Conservation (phyloP, 2,329 filamentous ascomycete species). For the Fusarium udum region DNA sequence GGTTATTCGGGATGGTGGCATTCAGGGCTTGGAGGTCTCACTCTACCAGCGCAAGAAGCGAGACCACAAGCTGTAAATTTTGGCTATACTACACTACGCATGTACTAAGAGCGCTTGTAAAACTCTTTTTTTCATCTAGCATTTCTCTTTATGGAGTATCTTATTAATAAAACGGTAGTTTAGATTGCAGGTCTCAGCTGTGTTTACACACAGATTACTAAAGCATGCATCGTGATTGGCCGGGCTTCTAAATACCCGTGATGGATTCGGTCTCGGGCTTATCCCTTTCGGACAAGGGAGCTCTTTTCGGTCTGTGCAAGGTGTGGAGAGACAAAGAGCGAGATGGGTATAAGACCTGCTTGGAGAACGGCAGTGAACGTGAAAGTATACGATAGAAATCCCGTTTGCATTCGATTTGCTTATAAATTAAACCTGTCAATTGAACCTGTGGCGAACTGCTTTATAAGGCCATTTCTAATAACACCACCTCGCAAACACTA, state of each 20-base stretch:
- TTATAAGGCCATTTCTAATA: background rate
- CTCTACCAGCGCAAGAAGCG: constrained; percentile 42
- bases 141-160: background rate
- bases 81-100: background rate
- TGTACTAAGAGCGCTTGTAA: constrained; percentile 2
- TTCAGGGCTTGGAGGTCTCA: constrained; percentile 45
- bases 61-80: constrained; percentile 29
- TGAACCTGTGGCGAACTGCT: constrained; percentile 8
- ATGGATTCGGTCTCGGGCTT: constrained; percentile 20
- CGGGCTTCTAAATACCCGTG: background rate
- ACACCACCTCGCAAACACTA: constrained; percentile 2
- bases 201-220: constrained; percentile 47
- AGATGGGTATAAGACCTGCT: constrained; percentile 32
- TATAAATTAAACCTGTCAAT: background rate
- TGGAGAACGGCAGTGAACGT: background rate
- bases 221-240: constrained; percentile 46
- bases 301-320: constrained; percentile 10
- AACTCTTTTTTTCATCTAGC: background rate
- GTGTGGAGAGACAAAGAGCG: constrained; percentile 18
- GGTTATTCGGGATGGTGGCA: constrained; percentile 53
- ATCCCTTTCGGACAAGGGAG: constrained; percentile 20
- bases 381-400: background rate
- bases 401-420: background rate
- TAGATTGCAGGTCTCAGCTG: background rate
- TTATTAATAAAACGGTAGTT: background rate